These are phyloP conservation scores for Lunasporangiospora selenospora DNA, from an alignment of 192 early-diverging fungal species.

Conservation along the genomic window DNA sequence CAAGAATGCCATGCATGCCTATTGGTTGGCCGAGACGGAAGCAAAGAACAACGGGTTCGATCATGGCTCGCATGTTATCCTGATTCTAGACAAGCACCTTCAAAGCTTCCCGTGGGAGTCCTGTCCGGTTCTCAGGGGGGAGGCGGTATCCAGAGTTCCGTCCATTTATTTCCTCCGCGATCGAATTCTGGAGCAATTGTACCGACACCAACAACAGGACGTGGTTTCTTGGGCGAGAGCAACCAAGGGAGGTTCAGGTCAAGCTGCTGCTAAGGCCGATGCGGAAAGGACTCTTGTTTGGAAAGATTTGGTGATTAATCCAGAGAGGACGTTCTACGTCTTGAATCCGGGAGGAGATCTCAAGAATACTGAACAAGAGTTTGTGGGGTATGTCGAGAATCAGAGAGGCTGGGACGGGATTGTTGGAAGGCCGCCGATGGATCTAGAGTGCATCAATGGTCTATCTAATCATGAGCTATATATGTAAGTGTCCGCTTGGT, in stretches of 20 bases:
- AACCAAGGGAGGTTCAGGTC: not conserved
- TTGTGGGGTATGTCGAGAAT: conserved; percentile 62
- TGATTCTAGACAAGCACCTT: conserved; percentile 86
- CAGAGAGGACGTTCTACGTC: conserved; percentile 73
- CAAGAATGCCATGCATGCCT: conserved; percentile 16
- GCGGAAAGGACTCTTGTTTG: conserved; percentile 14
- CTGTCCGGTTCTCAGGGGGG: conserved; percentile 71
- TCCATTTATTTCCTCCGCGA: conserved; percentile 76
- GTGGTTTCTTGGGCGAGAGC: no score
- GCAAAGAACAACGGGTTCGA: conserved; percentile 43
- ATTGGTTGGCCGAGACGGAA: conserved; percentile 17
- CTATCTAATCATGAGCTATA: conserved; percentile 59
- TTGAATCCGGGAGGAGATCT: conserved; percentile 94
- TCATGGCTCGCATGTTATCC: conserved; percentile 68
- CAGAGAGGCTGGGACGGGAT: conserved; percentile 75
- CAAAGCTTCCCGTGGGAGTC: conserved; percentile 93
- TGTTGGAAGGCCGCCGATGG: conserved; percentile 69
- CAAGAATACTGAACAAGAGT: conserved; percentile 78
- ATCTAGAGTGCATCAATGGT: conserved; percentile 65
- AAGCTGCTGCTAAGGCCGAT: not conserved
- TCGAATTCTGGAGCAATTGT: conserved; percentile 55
- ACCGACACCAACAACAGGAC: not conserved
- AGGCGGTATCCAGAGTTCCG: conserved; percentile 81
- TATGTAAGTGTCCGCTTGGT: conserved; percentile 50
- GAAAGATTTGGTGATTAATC: conserved; percentile 54